phyloP scores from a whole-genome alignment of 257 asterid species.

The Solanum peruvianum region DNA sequence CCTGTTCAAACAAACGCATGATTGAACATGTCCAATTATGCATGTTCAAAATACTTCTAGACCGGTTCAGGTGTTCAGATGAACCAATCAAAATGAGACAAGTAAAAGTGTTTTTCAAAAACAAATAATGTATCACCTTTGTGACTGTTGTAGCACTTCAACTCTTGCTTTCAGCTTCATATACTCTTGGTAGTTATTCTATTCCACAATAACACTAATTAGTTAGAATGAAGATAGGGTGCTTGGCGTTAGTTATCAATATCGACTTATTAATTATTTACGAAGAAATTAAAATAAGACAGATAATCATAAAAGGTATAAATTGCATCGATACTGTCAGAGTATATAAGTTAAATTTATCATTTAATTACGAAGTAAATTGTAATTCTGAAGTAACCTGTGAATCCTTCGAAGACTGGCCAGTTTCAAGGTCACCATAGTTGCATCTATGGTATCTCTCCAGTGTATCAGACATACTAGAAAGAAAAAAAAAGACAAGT shows the following conservation, averaged over 20 bases:
- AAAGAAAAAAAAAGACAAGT: neutral
- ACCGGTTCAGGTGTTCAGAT: neutral
- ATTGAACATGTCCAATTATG: neutral
- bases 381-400: neutral
- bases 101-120: neutral
- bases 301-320: neutral
- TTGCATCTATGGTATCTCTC: constrained; percentile 6
- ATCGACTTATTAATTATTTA: neutral
- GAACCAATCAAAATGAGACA: neutral
- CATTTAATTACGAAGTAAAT: neutral
- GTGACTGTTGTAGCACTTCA: constrained; percentile 87
- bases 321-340: neutral
- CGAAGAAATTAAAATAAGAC: neutral
- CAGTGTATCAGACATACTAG: neutral
- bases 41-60: neutral
- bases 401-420: neutral
- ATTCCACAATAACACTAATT: neutral
- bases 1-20: neutral
- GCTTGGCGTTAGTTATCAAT: neutral
- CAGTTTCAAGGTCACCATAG: neutral
- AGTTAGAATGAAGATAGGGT: neutral
- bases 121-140: constrained; percentile 35
- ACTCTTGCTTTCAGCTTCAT: constrained; percentile 86
- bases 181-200: constrained; percentile 92
- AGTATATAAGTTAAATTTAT: neutral